phyloP scores from a whole-genome alignment of 2,329 filamentous ascomycete species.

The Diplodia intermedia region DNA sequence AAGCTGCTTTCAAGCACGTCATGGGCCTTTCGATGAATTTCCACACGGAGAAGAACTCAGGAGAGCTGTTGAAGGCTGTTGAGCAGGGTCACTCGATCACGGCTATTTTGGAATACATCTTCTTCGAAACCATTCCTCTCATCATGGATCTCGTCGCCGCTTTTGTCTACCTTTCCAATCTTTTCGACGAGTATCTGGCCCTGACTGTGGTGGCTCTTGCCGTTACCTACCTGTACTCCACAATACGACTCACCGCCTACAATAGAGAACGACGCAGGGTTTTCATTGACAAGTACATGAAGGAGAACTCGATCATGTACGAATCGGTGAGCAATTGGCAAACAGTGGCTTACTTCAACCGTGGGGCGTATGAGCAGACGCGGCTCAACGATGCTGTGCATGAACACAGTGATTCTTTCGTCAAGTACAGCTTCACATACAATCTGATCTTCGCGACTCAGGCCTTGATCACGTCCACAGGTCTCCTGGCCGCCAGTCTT shows the following conservation, averaged over 20 bases:
- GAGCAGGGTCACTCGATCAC: conserved; percentile 67
- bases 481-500: conserved; percentile 58
- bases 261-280: conserved; percentile 50
- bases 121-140: conserved; percentile 68
- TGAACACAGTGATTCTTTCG: conserved; percentile 46
- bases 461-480: conserved; percentile 56
- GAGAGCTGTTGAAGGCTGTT: conserved; percentile 70
- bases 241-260: conserved; percentile 53
- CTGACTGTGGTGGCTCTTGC: conserved; percentile 49
- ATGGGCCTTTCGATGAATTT: conserved; percentile 75
- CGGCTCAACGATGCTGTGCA: conserved; percentile 55
- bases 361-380: conserved; percentile 59
- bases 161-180: conserved; percentile 64
- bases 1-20: conserved; percentile 69
- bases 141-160: conserved; percentile 68
- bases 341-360: conserved; percentile 67
- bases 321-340: conserved; percentile 67
- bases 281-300: conserved; percentile 55
- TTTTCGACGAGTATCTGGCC: conserved; percentile 65
- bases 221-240: conserved; percentile 60
- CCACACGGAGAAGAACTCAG: conserved; percentile 69
- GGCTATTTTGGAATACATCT: conserved; percentile 64
- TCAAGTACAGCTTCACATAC: conserved; percentile 41
- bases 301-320: conserved; percentile 62
- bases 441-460: conserved; percentile 47